Percentiles rank a stretch among this genome's conserved stretches.
These are phyloP conservation scores for Actinomucor elegans DNA, from an alignment of 371 early-diverging fungal species.

Conservation along the genomic window DNA sequence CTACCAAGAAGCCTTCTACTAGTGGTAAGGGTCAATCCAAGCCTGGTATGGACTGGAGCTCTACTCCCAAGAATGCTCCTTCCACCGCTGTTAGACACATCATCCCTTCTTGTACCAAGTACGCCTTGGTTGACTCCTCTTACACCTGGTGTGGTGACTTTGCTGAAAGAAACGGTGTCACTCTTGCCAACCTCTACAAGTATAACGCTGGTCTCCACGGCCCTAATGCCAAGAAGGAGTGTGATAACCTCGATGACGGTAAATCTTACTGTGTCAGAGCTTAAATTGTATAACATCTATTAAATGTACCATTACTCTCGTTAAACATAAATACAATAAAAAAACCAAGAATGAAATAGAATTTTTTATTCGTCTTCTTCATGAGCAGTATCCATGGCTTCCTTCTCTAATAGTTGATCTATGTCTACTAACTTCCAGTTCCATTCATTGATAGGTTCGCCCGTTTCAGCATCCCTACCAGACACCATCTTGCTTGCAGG, in stretches of 20 bases:
- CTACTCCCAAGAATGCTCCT: slow-evolving; percentile 25
- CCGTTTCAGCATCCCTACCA: slow-evolving; percentile 46
- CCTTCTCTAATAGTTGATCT: slow-evolving; percentile 59
- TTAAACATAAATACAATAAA: slow-evolving; percentile 1
- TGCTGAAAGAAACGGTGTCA: slow-evolving; percentile 26
- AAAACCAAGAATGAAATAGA: background rate
- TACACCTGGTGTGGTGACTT: slow-evolving; percentile 28
- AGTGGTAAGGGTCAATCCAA: slow-evolving; percentile 16
- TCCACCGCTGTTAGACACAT: slow-evolving; percentile 32
- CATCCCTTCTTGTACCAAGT: slow-evolving; percentile 33
- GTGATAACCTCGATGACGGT: slow-evolving; percentile 39
- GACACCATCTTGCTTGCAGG: slow-evolving; percentile 55
- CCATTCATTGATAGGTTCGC: slow-evolving; percentile 58
- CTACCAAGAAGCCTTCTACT: slow-evolving; percentile 7
- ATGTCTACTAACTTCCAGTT: slow-evolving; percentile 58
- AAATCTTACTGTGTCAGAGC: slow-evolving; percentile 34
- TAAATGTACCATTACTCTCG: background rate
- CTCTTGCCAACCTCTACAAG: slow-evolving; percentile 18
- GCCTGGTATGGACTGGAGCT: slow-evolving; percentile 26
- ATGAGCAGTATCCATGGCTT: slow-evolving; percentile 30
- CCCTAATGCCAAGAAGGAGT: slow-evolving; percentile 24
- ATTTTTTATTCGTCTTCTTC: slow-evolving; percentile 6
- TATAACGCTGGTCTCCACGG: slow-evolving; percentile 38
- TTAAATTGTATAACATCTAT: background rate
- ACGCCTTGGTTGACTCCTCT: slow-evolving; percentile 21